phyloP scores from a whole-genome alignment of 805 yeast species.

The Cyberlindnera xishuangbannaensis region DNA sequence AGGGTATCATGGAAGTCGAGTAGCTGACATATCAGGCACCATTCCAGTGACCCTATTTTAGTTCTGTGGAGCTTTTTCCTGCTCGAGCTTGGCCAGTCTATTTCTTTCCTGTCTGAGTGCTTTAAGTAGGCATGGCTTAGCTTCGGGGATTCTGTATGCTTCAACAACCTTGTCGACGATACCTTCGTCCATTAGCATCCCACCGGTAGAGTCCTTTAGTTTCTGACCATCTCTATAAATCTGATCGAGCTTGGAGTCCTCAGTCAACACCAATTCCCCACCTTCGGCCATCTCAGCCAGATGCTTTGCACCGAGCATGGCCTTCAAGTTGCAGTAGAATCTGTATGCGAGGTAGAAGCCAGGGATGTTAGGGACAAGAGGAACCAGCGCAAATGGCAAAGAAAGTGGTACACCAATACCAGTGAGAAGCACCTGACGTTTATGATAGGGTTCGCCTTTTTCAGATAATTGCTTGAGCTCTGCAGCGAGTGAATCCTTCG shows the following conservation, averaged over 20 bases:
- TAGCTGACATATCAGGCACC: too few relatives aligned
- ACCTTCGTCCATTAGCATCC: slow-evolving; percentile 38
- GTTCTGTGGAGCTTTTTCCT: background rate
- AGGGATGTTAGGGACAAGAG: slow-evolving; percentile 88
- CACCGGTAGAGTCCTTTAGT: slow-evolving; percentile 3
- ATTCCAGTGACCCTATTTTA: too few relatives aligned
- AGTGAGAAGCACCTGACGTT: slow-evolving; percentile 46
- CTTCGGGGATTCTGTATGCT: slow-evolving; percentile 39
- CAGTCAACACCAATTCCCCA: slow-evolving; percentile 32
- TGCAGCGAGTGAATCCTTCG: slow-evolving; percentile 24
- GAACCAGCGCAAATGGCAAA: slow-evolving; percentile 73
- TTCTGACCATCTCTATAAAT: too few relatives aligned
- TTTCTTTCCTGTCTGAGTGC: slow-evolving; percentile 51
- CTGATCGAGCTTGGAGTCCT: slow-evolving; percentile 29
- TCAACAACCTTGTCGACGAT: slow-evolving; percentile 41
- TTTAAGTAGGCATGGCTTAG: slow-evolving; percentile 38
- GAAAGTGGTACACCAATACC: slow-evolving; percentile 67
- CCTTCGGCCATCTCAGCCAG: slow-evolving; percentile 48
- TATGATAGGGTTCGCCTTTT: slow-evolving; percentile 46
- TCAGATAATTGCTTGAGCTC: slow-evolving; percentile 40
- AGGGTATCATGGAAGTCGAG: too few relatives aligned
- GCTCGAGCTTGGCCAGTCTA: too few relatives aligned
- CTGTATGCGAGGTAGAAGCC: slow-evolving; percentile 82
- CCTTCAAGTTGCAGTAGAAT: slow-evolving; percentile 78
- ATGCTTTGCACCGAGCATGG: slow-evolving; percentile 68